These are phyloP conservation scores for Coniochaeta prunicola DNA, from an alignment of 2,329 filamentous ascomycete species.

Conservation along the genomic window DNA sequence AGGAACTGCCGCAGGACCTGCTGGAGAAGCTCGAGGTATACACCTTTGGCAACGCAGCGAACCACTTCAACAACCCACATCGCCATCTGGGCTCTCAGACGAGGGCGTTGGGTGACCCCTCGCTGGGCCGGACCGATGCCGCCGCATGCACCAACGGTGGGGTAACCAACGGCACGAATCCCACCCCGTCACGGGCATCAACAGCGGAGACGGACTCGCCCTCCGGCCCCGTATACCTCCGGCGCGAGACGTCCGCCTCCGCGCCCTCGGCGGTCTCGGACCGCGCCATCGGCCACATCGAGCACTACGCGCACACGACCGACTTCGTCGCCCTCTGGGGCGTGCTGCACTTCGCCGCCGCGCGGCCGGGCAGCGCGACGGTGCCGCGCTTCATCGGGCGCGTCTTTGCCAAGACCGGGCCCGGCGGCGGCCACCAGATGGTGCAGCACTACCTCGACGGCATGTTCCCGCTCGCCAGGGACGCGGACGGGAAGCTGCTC, in stretches of 20 bases:
- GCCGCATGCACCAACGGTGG: not conserved
- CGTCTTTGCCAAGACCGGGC: conserved; percentile 47
- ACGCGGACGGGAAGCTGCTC: not conserved
- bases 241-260: conserved; percentile 23
- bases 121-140: not conserved
- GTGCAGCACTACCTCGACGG: conserved; percentile 55
- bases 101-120: conserved; percentile 16
- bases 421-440: conserved; percentile 48
- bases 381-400: conserved; percentile 55
- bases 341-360: conserved; percentile 57
- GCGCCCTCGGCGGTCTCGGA: conserved; percentile 30
- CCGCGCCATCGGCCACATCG: conserved; percentile 60
- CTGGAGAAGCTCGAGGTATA: conserved; percentile 66
- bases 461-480: conserved; percentile 47
- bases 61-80: conserved; percentile 75
- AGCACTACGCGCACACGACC: conserved; percentile 69
- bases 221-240: conserved; percentile 5
- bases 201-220: conserved; percentile 1
- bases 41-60: conserved; percentile 72
- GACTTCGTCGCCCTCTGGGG: conserved; percentile 74
- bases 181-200: not conserved
- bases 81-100: conserved; percentile 39
- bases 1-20: conserved; percentile 60
- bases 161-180: not conserved
- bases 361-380: conserved; percentile 29